Percentiles rank a stretch among this genome's conserved stretches.
These are phyloP conservation scores for Plenodomus tracheiphilus DNA, from an alignment of 2,329 filamentous ascomycete genomes.

Conservation along the genomic window DNA sequence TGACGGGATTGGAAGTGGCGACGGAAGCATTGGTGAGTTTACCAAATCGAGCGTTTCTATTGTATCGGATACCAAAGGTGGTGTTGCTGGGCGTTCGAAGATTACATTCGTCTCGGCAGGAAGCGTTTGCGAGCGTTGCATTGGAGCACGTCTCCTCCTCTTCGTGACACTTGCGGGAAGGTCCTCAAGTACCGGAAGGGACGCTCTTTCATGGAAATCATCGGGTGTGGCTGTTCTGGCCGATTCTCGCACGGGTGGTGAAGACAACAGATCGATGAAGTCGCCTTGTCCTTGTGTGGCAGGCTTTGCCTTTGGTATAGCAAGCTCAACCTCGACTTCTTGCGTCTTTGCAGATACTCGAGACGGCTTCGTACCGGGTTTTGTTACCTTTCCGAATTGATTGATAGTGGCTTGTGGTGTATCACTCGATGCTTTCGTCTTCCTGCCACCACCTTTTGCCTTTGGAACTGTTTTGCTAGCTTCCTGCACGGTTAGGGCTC, in stretches of 20 bases:
- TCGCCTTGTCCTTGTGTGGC: slow-evolving; percentile 2
- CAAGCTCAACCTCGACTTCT: slow-evolving; percentile 3
- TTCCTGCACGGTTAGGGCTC: slow-evolving; percentile 24
- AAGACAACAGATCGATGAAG: slow-evolving; percentile 35
- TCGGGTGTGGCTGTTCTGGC: slow-evolving; percentile 1
- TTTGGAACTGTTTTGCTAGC: slow-evolving; percentile 23
- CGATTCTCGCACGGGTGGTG: slow-evolving; percentile 24
- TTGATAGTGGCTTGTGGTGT: slow-evolving; percentile 30
- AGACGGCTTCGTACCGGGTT: slow-evolving; percentile 30
- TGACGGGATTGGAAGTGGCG: slow-evolving; percentile 25
- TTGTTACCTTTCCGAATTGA: slow-evolving; percentile 41
- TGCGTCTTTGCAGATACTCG: slow-evolving; percentile 26
- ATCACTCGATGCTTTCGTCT: slow-evolving; percentile 22
- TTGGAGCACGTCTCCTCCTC: slow-evolving; percentile 31
- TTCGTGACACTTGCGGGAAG: slow-evolving; percentile 37
- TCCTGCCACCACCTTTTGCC: slow-evolving; percentile 22
- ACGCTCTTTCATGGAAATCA: slow-evolving; percentile 15
- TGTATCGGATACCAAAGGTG: slow-evolving; percentile 12
- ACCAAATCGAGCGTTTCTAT: slow-evolving; percentile 37
- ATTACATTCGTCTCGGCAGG: slow-evolving; percentile 17
- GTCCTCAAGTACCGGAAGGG: slow-evolving; percentile 24
- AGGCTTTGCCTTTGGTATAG: slow-evolving; percentile 2
- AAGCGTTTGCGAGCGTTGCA: slow-evolving; percentile 41
- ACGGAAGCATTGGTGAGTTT: slow-evolving; percentile 24
- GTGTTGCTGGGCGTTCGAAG: slow-evolving; percentile 20